Evolutionary conservation across 768 basidiomycete genomes (phyloP).

Genomic region (Dendrothele bispora): DNA sequence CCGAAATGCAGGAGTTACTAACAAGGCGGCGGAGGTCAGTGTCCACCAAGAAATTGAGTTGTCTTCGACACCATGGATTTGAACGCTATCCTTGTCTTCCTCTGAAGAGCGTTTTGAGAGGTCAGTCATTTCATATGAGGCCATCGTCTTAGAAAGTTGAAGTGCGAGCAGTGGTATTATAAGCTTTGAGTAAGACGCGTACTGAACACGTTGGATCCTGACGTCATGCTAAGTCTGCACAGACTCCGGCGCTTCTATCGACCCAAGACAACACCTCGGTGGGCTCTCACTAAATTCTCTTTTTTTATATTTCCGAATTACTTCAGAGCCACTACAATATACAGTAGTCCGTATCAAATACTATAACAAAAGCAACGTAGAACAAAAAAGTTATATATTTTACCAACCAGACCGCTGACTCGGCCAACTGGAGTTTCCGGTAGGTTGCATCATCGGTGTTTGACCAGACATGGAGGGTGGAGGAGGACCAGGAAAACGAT

Average conservation of each 20-base stretch:
- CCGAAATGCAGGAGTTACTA: conserved; percentile 9
- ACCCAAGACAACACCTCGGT: no score
- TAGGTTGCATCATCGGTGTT: conserved; percentile 68
- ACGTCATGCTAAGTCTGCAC: no score
- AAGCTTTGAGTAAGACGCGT: no score
- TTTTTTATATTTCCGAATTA: no score
- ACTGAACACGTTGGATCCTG: no score
- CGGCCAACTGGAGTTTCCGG: conserved; percentile 33
- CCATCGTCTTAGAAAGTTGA: conserved; percentile 23
- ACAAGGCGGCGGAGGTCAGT: conserved; percentile 34
- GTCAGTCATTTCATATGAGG: conserved; percentile 38
- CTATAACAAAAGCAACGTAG: conserved; percentile 14
- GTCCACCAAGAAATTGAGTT: conserved; percentile 36
- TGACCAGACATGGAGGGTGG: conserved; percentile 50
- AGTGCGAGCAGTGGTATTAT: no score
- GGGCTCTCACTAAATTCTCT: no score
- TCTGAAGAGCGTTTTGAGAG: conserved; percentile 18
- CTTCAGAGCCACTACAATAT: background rate
- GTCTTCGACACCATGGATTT: conserved; percentile 10
- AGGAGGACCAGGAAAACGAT: conserved; percentile 38
- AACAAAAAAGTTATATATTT: conserved; percentile 15
- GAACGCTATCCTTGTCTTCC: conserved; percentile 9
- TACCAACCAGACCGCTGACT: conserved; percentile 10
- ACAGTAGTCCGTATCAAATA: background rate
- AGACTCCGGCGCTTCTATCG: no score